Percentiles rank a stretch among this genome's conserved stretches.
phyloP scores from a whole-genome alignment of 805 yeast genomes.

The Clavispora asparagi region DNA sequence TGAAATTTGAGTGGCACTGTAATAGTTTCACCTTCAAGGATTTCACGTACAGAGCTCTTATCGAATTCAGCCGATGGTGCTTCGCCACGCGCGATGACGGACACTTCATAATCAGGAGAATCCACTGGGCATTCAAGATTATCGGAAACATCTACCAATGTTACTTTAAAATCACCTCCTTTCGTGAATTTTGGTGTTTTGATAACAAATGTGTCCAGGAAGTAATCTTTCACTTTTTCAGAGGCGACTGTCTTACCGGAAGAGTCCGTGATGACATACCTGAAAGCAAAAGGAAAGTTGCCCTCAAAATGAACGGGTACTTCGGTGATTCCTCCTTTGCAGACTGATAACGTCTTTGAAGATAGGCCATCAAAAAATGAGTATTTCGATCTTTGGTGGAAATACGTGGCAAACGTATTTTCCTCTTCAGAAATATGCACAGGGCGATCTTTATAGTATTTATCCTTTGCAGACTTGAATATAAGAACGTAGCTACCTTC shows the following conservation, averaged over 20 bases:
- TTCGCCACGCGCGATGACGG: slow-evolving; percentile 63
- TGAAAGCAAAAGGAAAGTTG: slow-evolving; percentile 68
- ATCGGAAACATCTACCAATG: slow-evolving; percentile 64
- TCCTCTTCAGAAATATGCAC: slow-evolving; percentile 28
- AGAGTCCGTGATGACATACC: slow-evolving; percentile 60
- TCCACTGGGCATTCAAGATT: slow-evolving; percentile 75
- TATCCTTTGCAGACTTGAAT: slow-evolving; percentile 59
- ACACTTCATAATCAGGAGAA: slow-evolving; percentile 55
- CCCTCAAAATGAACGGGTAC: slow-evolving; percentile 68
- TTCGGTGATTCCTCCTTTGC: slow-evolving; percentile 23
- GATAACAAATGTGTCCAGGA: slow-evolving; percentile 33
- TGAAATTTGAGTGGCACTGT: slow-evolving; percentile 49
- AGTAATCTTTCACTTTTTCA: slow-evolving; percentile 27
- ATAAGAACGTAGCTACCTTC: slow-evolving; percentile 81
- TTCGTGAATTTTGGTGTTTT: slow-evolving; percentile 47
- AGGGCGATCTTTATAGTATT: slow-evolving; percentile 47
- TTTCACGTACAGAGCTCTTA: slow-evolving; percentile 21
- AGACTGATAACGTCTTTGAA: slow-evolving; percentile 18
- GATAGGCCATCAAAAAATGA: slow-evolving; percentile 21
- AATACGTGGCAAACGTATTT: slow-evolving; percentile 60
- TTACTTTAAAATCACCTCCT: slow-evolving; percentile 73
- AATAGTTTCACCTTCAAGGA: slow-evolving; percentile 59
- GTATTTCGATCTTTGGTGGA: slow-evolving; percentile 59
- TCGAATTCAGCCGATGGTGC: slow-evolving; percentile 47
- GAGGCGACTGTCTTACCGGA: slow-evolving; percentile 17